These are phyloP conservation scores for Picochlorum sp. DNA, from an alignment of 139 green algal genomes.

Conservation along the genomic window DNA sequence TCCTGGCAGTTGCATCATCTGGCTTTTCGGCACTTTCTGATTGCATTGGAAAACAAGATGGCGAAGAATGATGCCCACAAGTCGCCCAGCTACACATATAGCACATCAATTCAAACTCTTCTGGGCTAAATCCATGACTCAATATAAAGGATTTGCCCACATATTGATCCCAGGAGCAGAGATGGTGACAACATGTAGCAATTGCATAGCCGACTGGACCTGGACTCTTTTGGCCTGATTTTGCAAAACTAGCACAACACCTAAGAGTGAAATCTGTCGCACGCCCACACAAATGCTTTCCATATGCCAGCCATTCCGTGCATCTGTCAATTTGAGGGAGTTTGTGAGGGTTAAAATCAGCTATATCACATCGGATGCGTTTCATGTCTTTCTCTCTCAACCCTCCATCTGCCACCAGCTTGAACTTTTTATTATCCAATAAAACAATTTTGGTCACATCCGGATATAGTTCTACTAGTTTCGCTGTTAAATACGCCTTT, in stretches of 20 bases:
- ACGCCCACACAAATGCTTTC: slow-evolving; percentile 73
- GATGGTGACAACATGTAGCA: slow-evolving; percentile 78
- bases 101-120: slow-evolving; percentile 64
- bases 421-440: slow-evolving; percentile 29
- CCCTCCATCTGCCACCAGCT: slow-evolving; percentile 23
- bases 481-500: slow-evolving; percentile 53
- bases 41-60: too few relatives aligned
- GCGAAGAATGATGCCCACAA: slow-evolving; percentile 56
- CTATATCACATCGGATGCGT: slow-evolving; percentile 43
- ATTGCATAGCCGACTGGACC: slow-evolving; percentile 35
- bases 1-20: too few relatives aligned
- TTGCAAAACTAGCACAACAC: slow-evolving; percentile 4
- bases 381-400: slow-evolving; percentile 24
- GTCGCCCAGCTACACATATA: slow-evolving; percentile 69
- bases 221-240: neutral
- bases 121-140: slow-evolving; percentile 31
- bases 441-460: slow-evolving; percentile 11
- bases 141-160: slow-evolving; percentile 41
- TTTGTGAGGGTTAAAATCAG: slow-evolving; percentile 35
- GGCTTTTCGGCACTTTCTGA: too few relatives aligned
- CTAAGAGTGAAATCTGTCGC: slow-evolving; percentile 65
- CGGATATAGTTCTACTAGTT: slow-evolving; percentile 15
- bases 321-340: neutral
- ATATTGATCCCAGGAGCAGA: slow-evolving; percentile 64
- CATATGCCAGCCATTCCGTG: slow-evolving; percentile 38